A percentile compares a stretch with the other conserved stretches of the same genome.
Evolutionary conservation across 2,329 filamentous ascomycete species (phyloP).

Genomic region (Immersiporthe knoxdaviesiana): DNA sequence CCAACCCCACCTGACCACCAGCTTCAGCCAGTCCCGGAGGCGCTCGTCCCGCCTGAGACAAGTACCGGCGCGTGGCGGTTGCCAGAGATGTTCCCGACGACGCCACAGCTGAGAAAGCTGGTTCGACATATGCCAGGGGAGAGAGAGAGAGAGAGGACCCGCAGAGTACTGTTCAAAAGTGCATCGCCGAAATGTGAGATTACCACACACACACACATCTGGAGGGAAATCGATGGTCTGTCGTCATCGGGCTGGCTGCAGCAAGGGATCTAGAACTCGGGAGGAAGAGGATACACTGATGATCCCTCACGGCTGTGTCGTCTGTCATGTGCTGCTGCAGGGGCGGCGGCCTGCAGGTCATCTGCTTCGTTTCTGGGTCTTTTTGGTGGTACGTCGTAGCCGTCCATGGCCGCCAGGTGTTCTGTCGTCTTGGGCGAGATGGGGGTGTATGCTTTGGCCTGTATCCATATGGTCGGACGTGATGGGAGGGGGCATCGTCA

Average conservation of each 20-base stretch:
- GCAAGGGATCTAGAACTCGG: slow-evolving; percentile 44
- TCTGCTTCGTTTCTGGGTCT: slow-evolving; percentile 53
- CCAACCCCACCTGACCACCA: too few species aligned
- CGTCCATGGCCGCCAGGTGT: slow-evolving; percentile 37
- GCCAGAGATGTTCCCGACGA: slow-evolving; percentile 1
- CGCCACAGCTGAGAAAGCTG: slow-evolving; percentile 5
- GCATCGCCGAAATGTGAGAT: slow-evolving; percentile 42
- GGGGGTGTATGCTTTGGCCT: slow-evolving; percentile 51
- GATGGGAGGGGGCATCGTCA: slow-evolving; percentile 45
- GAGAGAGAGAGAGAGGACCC: neutral
- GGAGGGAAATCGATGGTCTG: too few species aligned
- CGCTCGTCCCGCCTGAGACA: slow-evolving; percentile 1
- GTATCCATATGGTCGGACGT: slow-evolving; percentile 39
- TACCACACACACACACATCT: slow-evolving; percentile 29
- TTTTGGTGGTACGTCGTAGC: slow-evolving; percentile 47
- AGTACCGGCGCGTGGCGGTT: slow-evolving; percentile 12
- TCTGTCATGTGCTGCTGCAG: slow-evolving; percentile 37
- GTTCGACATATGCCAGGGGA: slow-evolving; percentile 38
- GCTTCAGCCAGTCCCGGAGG: neutral
- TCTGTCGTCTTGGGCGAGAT: slow-evolving; percentile 51
- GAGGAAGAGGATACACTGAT: slow-evolving; percentile 52
- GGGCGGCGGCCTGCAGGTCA: slow-evolving; percentile 35
- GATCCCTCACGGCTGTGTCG: slow-evolving; percentile 44
- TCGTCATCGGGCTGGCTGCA: too few species aligned
- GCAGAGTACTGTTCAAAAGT: neutral